Evolutionary conservation across 2,329 filamentous ascomycete genomes (phyloP), one percentile per base, ranked within the genome.

Genomic region (Penicillium sp.): DNA sequence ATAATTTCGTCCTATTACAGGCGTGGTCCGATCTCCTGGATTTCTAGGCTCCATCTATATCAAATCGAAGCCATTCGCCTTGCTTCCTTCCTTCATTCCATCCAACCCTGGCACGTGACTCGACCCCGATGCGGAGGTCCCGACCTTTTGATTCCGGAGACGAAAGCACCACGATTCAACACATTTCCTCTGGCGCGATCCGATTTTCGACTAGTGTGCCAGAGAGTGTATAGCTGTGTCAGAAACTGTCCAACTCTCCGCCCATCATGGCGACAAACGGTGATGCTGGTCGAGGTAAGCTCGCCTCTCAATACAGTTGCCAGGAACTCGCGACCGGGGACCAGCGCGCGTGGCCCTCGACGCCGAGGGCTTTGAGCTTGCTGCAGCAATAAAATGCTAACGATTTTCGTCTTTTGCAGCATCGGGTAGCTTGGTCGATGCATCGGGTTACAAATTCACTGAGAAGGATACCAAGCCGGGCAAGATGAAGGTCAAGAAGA

Each of bases 401-500:
- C 22, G n/a, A 33, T 28, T 5, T 13, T 56, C 26, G 2, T 8
- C 3, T 19, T 2, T n/a, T 49, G 56, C 30, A 70, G 68, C 56
- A 59, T 70, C 72, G 4, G 76, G 74, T 56, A 80, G 74, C 62
- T 71, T 82, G 55, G 75, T 82, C 49, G 76, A 79, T 72, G 79
- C 79, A 13, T 80, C 80, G 7, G 79, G 80, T 56, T 81, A 78
- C 68, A 80, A 80, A 65, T 81, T 79, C 60, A 76, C 76, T 5
- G 78, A 80, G 63, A 79, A 78, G 61, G 78, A 80, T 68, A 75
- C 73, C 45, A 81, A 81, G 63, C 75, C 73, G 17, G 75, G 74
- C 47, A 82, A 81, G 70, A 76, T 81, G 64, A 80, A 80, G 69
- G 65, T 82, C 60, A 81, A 79, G 70, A 81, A 79, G 68, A 66